Percentiles rank a stretch among this genome's conserved stretches.
These are phyloP conservation scores for Ceratocystis destructans DNA, from an alignment of 2,329 filamentous ascomycete species.

Conservation along the genomic window DNA sequence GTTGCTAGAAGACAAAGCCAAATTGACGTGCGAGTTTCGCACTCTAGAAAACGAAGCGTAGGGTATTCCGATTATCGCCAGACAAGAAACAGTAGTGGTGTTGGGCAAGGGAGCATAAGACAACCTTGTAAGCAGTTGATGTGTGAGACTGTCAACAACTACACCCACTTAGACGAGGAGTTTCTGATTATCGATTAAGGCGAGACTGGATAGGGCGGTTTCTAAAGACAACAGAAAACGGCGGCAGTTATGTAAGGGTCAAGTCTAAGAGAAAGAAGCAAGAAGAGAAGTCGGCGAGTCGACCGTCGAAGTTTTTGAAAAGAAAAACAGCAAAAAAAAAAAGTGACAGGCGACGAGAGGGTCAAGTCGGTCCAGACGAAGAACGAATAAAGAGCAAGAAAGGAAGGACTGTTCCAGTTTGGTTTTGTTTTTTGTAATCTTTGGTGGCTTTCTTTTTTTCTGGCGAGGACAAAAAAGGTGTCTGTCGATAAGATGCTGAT, in stretches of 20 bases:
- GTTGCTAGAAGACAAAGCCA: not conserved
- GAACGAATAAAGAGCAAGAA: not conserved
- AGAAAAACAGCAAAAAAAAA: conserved; percentile 2
- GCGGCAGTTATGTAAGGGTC: not conserved
- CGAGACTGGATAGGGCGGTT: not conserved
- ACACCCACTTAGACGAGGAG: not conserved
- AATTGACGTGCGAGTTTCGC: not conserved
- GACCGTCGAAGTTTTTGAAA: conserved; percentile 12
- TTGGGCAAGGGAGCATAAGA: not conserved
- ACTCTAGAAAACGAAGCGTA: not conserved
- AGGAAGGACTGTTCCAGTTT: conserved; percentile 15
- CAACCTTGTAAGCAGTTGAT: not conserved
- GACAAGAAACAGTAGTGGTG: not conserved
- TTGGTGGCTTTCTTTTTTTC: not conserved
- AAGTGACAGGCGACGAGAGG: conserved; percentile 16
- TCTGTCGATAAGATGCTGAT: not conserved
- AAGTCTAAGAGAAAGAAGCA: not conserved
- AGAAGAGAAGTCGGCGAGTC: conserved; percentile 12
- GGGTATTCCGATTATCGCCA: not conserved
- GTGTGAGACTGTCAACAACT: not conserved
- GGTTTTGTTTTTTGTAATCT: not conserved
- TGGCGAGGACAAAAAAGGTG: not conserved
- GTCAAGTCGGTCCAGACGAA: not conserved
- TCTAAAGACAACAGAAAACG: not conserved
- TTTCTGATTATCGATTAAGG: not conserved